A percentile compares a stretch with the other conserved stretches of the same genome.
These are phyloP conservation scores for Cyclospora cayetanensis DNA, from an alignment of 169 alveolate species.

Conservation along the genomic window DNA sequence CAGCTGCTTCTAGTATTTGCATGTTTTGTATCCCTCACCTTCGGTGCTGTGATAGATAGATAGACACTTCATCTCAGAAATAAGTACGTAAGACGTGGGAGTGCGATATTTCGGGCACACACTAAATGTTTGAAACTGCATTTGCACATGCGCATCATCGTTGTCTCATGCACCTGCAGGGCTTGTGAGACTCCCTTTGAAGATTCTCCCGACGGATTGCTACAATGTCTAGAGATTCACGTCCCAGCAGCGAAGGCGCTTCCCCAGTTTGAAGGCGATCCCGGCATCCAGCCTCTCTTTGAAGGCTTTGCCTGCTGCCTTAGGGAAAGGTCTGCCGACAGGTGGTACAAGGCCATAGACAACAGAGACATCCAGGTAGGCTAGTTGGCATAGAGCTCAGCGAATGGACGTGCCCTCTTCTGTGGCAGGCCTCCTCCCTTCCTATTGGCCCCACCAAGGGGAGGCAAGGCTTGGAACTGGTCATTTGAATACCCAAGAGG, in stretches of 20 bases:
- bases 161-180: not conserved
- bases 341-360: constrained; percentile 75
- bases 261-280: constrained; percentile 45
- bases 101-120: not conserved
- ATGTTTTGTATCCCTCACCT: not conserved
- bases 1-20: too few species aligned
- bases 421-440: too few species aligned
- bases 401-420: too few species aligned
- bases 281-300: constrained; percentile 62
- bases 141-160: not conserved
- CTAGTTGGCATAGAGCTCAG: too few species aligned
- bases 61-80: not conserved
- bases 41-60: not conserved
- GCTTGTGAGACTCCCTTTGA: constrained; percentile 61
- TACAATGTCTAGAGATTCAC: constrained; percentile 22
- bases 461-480: too few species aligned
- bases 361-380: constrained; percentile 71
- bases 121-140: not conserved
- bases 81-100: not conserved
- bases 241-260: constrained; percentile 51
- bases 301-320: constrained; percentile 75
- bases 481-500: too few species aligned
- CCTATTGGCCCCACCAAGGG: too few species aligned
- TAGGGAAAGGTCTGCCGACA: constrained; percentile 64
- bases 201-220: constrained; percentile 41